Evolutionary conservation across 495 filamentous ascomycete species (phyloP).

Genomic region (Apodospora peruviana): DNA sequence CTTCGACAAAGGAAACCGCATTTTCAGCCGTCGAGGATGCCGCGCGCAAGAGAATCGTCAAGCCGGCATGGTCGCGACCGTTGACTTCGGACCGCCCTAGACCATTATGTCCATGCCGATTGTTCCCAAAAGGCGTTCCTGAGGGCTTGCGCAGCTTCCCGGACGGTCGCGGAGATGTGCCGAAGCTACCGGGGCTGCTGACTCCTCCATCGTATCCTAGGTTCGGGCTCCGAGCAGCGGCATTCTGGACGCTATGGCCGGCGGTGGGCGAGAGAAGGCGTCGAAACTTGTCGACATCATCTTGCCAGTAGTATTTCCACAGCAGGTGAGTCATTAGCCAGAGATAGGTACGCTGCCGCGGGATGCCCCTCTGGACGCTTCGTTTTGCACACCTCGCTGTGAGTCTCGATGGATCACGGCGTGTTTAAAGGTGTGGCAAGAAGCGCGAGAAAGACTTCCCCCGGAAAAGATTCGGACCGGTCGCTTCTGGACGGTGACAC

Average conservation of each 20-base stretch:
- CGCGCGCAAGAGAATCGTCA: slow-evolving; percentile 81
- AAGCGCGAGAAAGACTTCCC: slow-evolving; percentile 31
- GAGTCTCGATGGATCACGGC: slow-evolving; percentile 74
- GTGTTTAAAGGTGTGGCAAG: slow-evolving; percentile 65
- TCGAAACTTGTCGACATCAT: slow-evolving; percentile 90
- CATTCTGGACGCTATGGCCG: slow-evolving; percentile 44
- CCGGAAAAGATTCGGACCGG: neutral
- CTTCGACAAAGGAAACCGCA: slow-evolving; percentile 65
- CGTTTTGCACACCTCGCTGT: slow-evolving; percentile 75
- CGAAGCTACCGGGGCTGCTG: slow-evolving; percentile 20
- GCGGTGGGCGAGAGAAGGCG: slow-evolving; percentile 70
- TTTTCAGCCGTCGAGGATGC: slow-evolving; percentile 66
- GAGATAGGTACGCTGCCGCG: slow-evolving; percentile 13
- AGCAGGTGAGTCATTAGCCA: slow-evolving; percentile 88
- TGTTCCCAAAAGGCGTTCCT: slow-evolving; percentile 18
- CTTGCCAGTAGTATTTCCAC: slow-evolving; percentile 92
- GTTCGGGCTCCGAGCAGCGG: slow-evolving; percentile 36
- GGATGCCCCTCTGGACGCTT: slow-evolving; percentile 48
- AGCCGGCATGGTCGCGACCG: slow-evolving; percentile 67
- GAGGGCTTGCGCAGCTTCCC: slow-evolving; percentile 42
- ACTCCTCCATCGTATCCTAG: slow-evolving; percentile 19
- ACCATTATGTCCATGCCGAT: slow-evolving; percentile 23
- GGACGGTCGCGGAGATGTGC: slow-evolving; percentile 40
- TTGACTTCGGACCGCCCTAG: slow-evolving; percentile 72
- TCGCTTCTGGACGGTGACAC: too few relatives aligned